These are phyloP conservation scores for Aspergillus niger DNA, from an alignment of 2,329 filamentous ascomycete genomes.

Conservation along the genomic window DNA sequence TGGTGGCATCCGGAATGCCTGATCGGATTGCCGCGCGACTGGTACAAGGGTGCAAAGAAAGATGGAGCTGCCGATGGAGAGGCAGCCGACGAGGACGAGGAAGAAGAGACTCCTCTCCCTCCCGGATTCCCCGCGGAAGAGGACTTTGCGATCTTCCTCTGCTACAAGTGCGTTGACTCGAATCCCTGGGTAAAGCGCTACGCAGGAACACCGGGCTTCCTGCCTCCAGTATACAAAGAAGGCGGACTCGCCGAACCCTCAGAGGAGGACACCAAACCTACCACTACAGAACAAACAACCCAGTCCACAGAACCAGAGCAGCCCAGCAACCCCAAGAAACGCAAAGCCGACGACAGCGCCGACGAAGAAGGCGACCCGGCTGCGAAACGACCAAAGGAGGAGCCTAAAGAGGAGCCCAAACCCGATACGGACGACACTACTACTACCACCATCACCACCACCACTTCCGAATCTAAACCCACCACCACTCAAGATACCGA, in stretches of 20 bases:
- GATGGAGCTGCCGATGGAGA: constrained; percentile 20
- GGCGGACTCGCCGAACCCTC: constrained; percentile 23
- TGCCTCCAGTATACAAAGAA: constrained; percentile 66
- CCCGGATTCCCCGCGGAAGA: constrained; percentile 87
- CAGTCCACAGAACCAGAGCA: constrained; percentile 15
- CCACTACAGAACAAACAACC: neutral
- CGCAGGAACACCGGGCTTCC: constrained; percentile 75
- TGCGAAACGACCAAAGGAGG: constrained; percentile 54
- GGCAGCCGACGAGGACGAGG: constrained; percentile 41
- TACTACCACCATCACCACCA: neutral
- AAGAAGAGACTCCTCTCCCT: constrained; percentile 67
- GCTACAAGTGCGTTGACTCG: constrained; percentile 88
- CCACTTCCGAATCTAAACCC: constrained; percentile 12
- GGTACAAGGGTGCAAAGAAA: constrained; percentile 46
- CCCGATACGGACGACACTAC: neutral
- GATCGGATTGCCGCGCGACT: constrained; percentile 74
- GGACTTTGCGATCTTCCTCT: constrained; percentile 85
- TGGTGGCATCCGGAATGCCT: constrained; percentile 97
- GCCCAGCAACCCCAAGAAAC: constrained; percentile 57
- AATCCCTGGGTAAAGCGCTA: constrained; percentile 92
- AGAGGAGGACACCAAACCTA: neutral
- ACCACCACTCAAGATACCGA: neutral
- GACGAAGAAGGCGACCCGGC: constrained; percentile 23
- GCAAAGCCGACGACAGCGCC: constrained; percentile 58
- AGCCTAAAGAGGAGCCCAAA: constrained; percentile 20